Percentiles rank a stretch among this genome's conserved stretches.
Evolutionary conservation across 2,329 filamentous ascomycete genomes (phyloP).

Genomic region (Dendryphion nanum): DNA sequence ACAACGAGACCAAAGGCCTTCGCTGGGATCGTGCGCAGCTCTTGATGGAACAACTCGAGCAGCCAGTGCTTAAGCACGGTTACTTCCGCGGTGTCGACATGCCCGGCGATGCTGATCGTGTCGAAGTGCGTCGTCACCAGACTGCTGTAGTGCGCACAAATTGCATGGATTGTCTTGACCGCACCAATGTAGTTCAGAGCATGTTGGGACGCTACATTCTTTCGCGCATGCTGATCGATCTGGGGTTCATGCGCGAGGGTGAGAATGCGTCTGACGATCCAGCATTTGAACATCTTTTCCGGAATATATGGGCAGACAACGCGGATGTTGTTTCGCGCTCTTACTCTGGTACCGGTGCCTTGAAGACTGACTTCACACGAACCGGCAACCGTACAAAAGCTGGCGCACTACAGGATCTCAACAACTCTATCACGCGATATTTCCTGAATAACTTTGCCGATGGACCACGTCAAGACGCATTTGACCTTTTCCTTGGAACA

Average conservation of each 20-base stretch:
- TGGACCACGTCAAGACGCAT: constrained; percentile 90
- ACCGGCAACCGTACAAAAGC: constrained; percentile 83
- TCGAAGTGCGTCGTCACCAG: constrained; percentile 80
- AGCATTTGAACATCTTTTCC: constrained; percentile 86
- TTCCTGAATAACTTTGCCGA: constrained; percentile 92
- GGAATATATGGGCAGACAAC: constrained; percentile 98
- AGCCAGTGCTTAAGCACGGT: constrained; percentile 72
- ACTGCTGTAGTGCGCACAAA: constrained; percentile 93
- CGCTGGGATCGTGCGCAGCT: constrained; percentile 89
- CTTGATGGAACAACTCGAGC: constrained; percentile 76
- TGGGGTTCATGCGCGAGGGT: constrained; percentile 74
- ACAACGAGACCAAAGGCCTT: constrained; percentile 94
- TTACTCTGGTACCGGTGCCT: constrained; percentile 92
- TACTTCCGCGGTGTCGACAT: constrained; percentile 93
- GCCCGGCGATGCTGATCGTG: constrained; percentile 68
- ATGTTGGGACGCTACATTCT: constrained; percentile 91
- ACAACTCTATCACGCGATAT: constrained; percentile 86
- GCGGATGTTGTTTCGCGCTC: constrained; percentile 90
- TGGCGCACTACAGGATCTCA: constrained; percentile 81
- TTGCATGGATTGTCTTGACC: constrained; percentile 98
- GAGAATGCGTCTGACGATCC: constrained; percentile 77
- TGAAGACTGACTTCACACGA: constrained; percentile 98
- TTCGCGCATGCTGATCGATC: constrained; percentile 82
- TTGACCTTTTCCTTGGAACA: constrained; percentile 86
- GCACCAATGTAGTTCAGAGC: constrained; percentile 96